Evolutionary conservation across 1,139 yeast species (phyloP).

Genomic region (Yamadazyma atmosphaerica): DNA sequence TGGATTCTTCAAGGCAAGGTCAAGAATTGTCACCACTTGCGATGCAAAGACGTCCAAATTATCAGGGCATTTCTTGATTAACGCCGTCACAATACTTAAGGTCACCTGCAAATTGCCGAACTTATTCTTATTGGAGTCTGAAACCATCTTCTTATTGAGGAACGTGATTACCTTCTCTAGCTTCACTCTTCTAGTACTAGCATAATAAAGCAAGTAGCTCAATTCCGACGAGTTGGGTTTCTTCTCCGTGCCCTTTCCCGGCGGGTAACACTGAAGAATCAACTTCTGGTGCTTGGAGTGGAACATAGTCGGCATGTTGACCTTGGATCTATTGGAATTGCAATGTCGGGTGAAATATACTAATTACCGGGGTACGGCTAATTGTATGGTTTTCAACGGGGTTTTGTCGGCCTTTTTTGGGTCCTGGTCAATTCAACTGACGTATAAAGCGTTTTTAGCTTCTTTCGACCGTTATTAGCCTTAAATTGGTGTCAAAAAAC

Average conservation of each 20-base stretch:
- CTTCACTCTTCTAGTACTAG: constrained; percentile 87
- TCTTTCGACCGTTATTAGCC: too few relatives aligned
- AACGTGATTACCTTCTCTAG: constrained; percentile 81
- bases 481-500: too few relatives aligned
- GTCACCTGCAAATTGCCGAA: constrained; percentile 86
- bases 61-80: constrained; percentile 75
- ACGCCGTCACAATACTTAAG: constrained; percentile 63
- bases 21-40: constrained; percentile 52
- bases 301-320: constrained; percentile 31
- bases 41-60: constrained; percentile 82
- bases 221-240: constrained; percentile 91
- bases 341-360: too few relatives aligned
- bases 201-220: constrained; percentile 84
- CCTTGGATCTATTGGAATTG: too few relatives aligned
- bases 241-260: constrained; percentile 82
- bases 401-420: too few relatives aligned
- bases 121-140: constrained; percentile 62
- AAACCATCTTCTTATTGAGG: constrained; percentile 59
- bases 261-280: constrained; percentile 89
- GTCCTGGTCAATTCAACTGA: too few relatives aligned
- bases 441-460: too few relatives aligned
- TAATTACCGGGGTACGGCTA: too few relatives aligned
- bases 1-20: constrained; percentile 41
- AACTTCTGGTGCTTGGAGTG: constrained; percentile 86
- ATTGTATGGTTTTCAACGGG: too few relatives aligned